Base-by-base conservation (phyloP, 345 rosid species). In the Ailanthus altissimus region DNA sequence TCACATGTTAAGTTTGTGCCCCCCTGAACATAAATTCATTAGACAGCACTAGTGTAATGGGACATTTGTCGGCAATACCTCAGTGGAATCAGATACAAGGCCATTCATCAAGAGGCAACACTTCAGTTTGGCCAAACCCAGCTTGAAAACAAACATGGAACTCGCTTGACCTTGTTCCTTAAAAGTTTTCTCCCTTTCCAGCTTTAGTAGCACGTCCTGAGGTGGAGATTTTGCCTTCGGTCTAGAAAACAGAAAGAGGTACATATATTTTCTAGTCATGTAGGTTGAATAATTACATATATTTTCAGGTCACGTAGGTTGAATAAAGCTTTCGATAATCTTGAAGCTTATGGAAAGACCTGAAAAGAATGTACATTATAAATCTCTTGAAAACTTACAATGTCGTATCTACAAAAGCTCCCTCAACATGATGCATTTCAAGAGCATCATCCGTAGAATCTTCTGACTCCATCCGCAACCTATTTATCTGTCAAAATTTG, bases 41-140 rank as follows among this genome's bases (percentile, higher is more conserved):
- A 43, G 8, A 64, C 20, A 63, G 21, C 26, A 14, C 36, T 15
- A 46, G 65, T 68, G 49, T 64, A 65, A 57, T 26, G 47, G 71
- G 57, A 65, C 43, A 80, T 16, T 45, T 15, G 76, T 63, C 57
- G 75, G 68, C 72, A 79, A 67, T 86, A 96, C 98, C 99, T 96
- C 97, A 53, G 83, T 82, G 82, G 98, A 83, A 81, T 93, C 97
- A 79, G 82, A 72, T 85, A 96, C 99, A 79, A 96, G 94, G 18
- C 99, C 99, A 84, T 96, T 96, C 99, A 96, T 90, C 86, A 96
- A 83, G 70, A 93, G 86, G 78, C 89, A 84, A 70, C 97, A 89
- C 75, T 83, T 81, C 81, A 90, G 59, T 84, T 92, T 91, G 70
- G 86, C 79, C 83, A 96, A 79, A 80, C 99, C 99, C 88, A 96